Percentiles rank a stretch among this genome's conserved stretches.
Evolutionary conservation across 495 filamentous ascomycete genomes (phyloP).

Genomic region (Hyaloscypha bicolor): DNA sequence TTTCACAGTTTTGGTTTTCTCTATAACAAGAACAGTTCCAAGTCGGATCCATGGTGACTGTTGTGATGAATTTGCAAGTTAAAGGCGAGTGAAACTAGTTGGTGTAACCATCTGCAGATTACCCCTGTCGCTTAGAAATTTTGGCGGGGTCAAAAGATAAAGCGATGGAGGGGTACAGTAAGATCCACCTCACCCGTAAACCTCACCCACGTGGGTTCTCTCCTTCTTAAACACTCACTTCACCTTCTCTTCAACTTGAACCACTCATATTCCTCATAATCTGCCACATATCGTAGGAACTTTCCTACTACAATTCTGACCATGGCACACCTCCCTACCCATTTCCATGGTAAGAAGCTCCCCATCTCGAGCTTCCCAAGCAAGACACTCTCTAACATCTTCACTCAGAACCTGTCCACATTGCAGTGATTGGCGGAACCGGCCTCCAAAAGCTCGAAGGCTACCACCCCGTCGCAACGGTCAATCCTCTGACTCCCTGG

Average conservation of each 20-base stretch:
- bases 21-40: no score
- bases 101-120: not conserved
- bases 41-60: not conserved
- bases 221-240: not conserved
- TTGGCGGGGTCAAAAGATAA: not conserved
- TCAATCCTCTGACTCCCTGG: conserved; percentile 84
- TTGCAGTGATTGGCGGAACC: conserved; percentile 97
- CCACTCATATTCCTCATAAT: not conserved
- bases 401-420: conserved; percentile 70
- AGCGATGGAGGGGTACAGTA: conserved; percentile 5
- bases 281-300: not conserved
- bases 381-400: not conserved
- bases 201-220: conserved; percentile 13
- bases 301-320: conserved; percentile 18
- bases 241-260: not conserved
- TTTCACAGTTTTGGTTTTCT: no score
- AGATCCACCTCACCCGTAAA: not conserved
- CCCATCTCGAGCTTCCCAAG: conserved; percentile 18
- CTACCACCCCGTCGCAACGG: conserved; percentile 78
- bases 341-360: conserved; percentile 49
- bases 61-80: not conserved
- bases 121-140: not conserved
- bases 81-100: not conserved
- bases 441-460: conserved; percentile 72
- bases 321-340: conserved; percentile 58